These are phyloP conservation scores for Sorghum bicolor DNA, from an alignment of 176 grass and related monocot genomes.

Conservation along the genomic window Sorghum_bicolor_NCBIv3 NC_012872.2:56971001-56971500, in stretches of 20 bases:
- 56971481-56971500: neutral
- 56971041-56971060: neutral
- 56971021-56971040: neutral
- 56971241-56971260: slow-evolving; percentile 64
- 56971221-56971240: neutral
- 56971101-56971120: neutral
- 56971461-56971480: slow-evolving; percentile 38
- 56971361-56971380: slow-evolving; percentile 66
- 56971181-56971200: neutral
- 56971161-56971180: neutral
- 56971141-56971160: neutral
- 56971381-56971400: slow-evolving; percentile 85
- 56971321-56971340: slow-evolving; percentile 54
- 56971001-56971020: neutral
- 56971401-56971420: slow-evolving; percentile 83
- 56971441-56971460: slow-evolving; percentile 78
- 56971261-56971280: slow-evolving; percentile 92
- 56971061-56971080: neutral
- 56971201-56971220: neutral
- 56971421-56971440: slow-evolving; percentile 77
- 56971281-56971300: slow-evolving; percentile 66
- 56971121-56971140: neutral
- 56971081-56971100: neutral
- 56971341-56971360: slow-evolving; percentile 59
- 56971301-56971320: slow-evolving; percentile 73